phyloP scores from a whole-genome alignment of 2,329 filamentous ascomycete genomes.

The Mariannaea sp. region DNA sequence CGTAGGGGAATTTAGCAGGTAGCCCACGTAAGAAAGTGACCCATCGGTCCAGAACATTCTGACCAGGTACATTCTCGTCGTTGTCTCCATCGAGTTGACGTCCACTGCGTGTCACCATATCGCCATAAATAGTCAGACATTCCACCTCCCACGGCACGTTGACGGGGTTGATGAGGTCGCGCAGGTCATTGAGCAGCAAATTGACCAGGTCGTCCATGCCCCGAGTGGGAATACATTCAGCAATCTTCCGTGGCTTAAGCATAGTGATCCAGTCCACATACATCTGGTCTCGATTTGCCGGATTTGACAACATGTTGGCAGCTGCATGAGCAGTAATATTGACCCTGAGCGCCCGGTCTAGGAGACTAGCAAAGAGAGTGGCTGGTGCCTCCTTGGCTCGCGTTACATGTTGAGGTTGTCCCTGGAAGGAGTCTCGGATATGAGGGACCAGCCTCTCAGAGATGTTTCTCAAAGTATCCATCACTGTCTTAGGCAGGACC shows the following conservation, averaged over 20 bases:
- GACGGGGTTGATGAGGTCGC: constrained; percentile 71
- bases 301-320: constrained; percentile 87
- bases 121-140: constrained; percentile 63
- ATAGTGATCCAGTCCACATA: constrained; percentile 85
- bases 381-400: constrained; percentile 87
- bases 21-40: constrained; percentile 72
- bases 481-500: constrained; percentile 84
- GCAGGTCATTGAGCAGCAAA: constrained; percentile 68
- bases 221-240: constrained; percentile 64
- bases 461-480: constrained; percentile 86
- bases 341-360: constrained; percentile 86
- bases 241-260: constrained; percentile 65
- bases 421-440: constrained; percentile 82
- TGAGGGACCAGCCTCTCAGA: constrained; percentile 80
- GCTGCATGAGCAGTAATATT: constrained; percentile 94
- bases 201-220: constrained; percentile 71
- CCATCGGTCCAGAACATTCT: constrained; percentile 79
- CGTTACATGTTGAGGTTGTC: constrained; percentile 83
- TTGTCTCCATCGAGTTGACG: constrained; percentile 41
- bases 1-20: constrained; percentile 73
- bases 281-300: constrained; percentile 92
- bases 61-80: constrained; percentile 45
- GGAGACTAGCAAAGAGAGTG: constrained; percentile 81
- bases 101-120: constrained; percentile 55
- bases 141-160: constrained; percentile 69